Evolutionary conservation across 2,329 filamentous ascomycete species (phyloP), one percentile per base, ranked within the genome.

Genomic region (Clonostachys rhizophaga): DNA sequence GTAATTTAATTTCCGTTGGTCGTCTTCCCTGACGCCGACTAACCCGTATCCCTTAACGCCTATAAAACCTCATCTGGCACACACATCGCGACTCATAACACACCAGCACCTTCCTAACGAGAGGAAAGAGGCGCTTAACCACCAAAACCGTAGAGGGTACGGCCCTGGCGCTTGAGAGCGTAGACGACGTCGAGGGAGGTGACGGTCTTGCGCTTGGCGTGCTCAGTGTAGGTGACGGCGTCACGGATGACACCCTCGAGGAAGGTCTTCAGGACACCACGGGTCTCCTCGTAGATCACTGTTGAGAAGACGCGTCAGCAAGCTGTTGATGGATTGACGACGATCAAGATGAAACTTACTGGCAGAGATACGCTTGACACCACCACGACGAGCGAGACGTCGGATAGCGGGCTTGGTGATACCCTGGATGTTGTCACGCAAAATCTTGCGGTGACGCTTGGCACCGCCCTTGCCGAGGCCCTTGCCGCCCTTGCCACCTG

Each of bases 281-380:
- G 84, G 54, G 84, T 88, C 76, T 88, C 84, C 70, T 87, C 84
- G 77, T 88, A 88, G 72, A 88, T 88, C 83, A 88, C 78, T 66
- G 13, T 3, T 8, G 1, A 18, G 14, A 6, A 18, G 2, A 17
- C 1, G 5, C 34, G 47, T 62, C 52, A 62, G 52, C n/a, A 24
- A 14, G 3, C 6, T 34, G 24, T 34, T 9, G 18, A 30, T 30
- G 10, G 16, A 34, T 33, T 37, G 20, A 40, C 20, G 42, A 40
- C 2, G 46, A 33, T 20, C 10, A 16, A 18, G 42, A 6, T 17
- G 13, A 8, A 49, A 76, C 80, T 70, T 83, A 89, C 85, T 95
- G 70, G 91, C 91, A 65, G 91, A 96, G 67, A 96, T 96, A 95
- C 91, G 91, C 89, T 96, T 96, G 83, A 96, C 91, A 91, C 91